Evolutionary conservation across 768 basidiomycete genomes (phyloP), one percentile per base, ranked within the genome.

Genomic region (Kwoniella europaea): DNA sequence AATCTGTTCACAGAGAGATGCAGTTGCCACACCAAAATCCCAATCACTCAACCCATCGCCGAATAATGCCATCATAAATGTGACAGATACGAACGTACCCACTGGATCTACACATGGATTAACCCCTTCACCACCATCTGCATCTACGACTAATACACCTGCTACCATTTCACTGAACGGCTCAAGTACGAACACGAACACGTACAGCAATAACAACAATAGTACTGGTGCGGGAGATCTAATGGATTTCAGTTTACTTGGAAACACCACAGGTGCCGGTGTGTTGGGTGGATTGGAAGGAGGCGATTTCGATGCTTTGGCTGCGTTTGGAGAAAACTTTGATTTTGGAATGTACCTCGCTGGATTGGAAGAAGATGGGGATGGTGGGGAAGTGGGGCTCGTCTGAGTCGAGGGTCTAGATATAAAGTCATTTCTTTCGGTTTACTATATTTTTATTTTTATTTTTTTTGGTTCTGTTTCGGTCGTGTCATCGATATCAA

Each of bases 321-420:
- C 65, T 35, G 62, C 67, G 46, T 73, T 76, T 41, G 65, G 67
- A 20, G 68, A 67, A n/a, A 69, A 67, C 41, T 80, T 80, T 57
- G 79, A 80, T 61, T 78, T 78, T 58, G 68, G 64, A 10, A 46
- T 74, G 73, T 78, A 76, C 55, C 65, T 80, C n/a, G 73, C 78
- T 18, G 75, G 68, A 10, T 58, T 74, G 66, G 77, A 72, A 5
- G 78, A 67, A n/a, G 73, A 73, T 58, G 71, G 67, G 4, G 76
- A 68, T 10, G 64, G 63, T 13, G 70, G 60, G 13, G 76, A 72
- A 56, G 67, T 77, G 6, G 73, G 69, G 3, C 56, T 76, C 43
- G 69, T 70, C 16, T 67, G 12, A 50, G 13, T 6, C 46, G 13
- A 35, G 35, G 6, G 35, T 35, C 35, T 35, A 35, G 35, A 35